These are phyloP conservation scores for Sistotremastrum suecicum DNA, from an alignment of 768 basidiomycete genomes.

Conservation along the genomic window DNA sequence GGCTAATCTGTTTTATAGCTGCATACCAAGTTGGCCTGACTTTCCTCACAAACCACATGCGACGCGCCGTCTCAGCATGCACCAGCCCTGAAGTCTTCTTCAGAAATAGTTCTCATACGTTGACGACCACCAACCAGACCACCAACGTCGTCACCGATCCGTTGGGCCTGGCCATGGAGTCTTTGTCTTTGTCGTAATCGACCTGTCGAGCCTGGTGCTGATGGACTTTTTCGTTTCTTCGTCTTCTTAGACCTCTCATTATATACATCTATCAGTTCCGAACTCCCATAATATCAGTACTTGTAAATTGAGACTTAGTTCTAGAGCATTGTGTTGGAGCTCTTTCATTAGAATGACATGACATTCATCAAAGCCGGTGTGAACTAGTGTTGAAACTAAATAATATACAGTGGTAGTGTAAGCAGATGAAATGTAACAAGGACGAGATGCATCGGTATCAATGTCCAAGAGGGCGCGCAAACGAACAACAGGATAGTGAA, in stretches of 20 bases:
- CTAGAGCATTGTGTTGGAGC: too few relatives aligned
- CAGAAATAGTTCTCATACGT: slow-evolving; percentile 16
- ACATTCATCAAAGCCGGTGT: too few relatives aligned
- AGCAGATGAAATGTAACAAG: too few relatives aligned
- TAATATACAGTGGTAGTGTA: too few relatives aligned
- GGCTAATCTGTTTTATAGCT: too few relatives aligned
- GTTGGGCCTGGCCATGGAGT: slow-evolving; percentile 26
- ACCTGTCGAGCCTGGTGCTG: not conserved
- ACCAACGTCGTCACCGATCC: slow-evolving; percentile 18
- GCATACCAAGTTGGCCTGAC: slow-evolving; percentile 95
- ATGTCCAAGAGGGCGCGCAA: too few relatives aligned
- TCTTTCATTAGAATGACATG: too few relatives aligned
- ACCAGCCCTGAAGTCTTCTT: slow-evolving; percentile 89
- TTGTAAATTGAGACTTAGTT: too few relatives aligned
- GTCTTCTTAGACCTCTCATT: not conserved
- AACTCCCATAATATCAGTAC: too few relatives aligned
- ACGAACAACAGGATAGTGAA: too few relatives aligned
- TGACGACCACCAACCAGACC: slow-evolving; percentile 11
- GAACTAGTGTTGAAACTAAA: too few relatives aligned
- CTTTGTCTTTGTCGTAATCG: slow-evolving; percentile 9
- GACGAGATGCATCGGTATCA: too few relatives aligned
- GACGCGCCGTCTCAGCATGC: slow-evolving; percentile 89
- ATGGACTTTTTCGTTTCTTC: not conserved
- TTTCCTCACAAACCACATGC: slow-evolving; percentile 87
- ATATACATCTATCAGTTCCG: not conserved